Evolutionary conservation across 441 rosid genomes (phyloP).

Genomic region (Bruguiera hainesii): DNA sequence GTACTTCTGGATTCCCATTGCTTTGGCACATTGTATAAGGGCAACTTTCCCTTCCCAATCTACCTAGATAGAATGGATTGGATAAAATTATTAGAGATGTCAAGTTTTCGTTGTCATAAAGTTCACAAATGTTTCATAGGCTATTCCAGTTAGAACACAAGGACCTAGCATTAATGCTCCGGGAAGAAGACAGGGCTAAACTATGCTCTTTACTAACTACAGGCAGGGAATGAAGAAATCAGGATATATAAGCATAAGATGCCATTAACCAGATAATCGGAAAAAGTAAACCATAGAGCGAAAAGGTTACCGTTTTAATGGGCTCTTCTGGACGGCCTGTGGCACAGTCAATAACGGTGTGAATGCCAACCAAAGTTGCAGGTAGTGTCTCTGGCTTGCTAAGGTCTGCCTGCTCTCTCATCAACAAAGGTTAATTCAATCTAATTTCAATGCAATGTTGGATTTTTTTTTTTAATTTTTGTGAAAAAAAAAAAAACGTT

Average conservation of each 20-base stretch:
- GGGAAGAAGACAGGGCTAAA: too few species aligned
- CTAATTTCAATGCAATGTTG: too few species aligned
- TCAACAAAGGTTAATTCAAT: too few species aligned
- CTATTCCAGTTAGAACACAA: too few species aligned
- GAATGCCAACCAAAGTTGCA: conserved; percentile 88
- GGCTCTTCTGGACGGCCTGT: conserved; percentile 98
- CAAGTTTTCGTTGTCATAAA: too few species aligned
- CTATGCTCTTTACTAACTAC: too few species aligned
- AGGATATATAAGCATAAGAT: background rate
- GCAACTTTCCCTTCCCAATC: conserved; percentile 99
- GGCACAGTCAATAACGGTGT: conserved; percentile 87
- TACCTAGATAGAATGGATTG: conserved; percentile 65
- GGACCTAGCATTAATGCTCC: too few species aligned
- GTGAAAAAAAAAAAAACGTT: background rate
- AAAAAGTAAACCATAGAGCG: background rate
- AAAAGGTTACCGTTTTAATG: conserved; percentile 58
- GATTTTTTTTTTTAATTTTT: background rate
- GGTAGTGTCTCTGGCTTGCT: conserved; percentile 92
- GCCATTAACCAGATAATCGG: background rate
- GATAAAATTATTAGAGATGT: too few species aligned
- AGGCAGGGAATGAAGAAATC: conserved; percentile 6
- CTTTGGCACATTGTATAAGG: conserved; percentile 91
- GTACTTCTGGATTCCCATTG: conserved; percentile 89
- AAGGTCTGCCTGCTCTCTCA: conserved; percentile 72
- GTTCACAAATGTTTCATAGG: too few species aligned